These are phyloP conservation scores for Podospora sp. DNA, from an alignment of 495 filamentous ascomycete species.

Conservation along the genomic window DNA sequence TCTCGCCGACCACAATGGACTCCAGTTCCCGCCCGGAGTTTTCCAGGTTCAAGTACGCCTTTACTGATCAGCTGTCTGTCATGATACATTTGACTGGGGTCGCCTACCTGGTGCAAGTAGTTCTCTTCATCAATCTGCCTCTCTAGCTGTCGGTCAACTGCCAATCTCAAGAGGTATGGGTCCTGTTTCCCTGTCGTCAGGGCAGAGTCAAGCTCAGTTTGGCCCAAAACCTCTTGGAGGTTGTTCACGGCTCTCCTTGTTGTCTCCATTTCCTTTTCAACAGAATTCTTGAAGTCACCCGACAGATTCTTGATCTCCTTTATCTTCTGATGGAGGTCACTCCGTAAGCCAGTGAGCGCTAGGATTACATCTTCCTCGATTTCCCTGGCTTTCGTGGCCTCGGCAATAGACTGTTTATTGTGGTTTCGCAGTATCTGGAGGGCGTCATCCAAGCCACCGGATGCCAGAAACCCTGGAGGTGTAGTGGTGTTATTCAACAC, in stretches of 20 bases:
- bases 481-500: conserved; percentile 77
- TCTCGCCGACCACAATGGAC: conserved; percentile 92
- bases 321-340: conserved; percentile 90
- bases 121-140: conserved; percentile 96
- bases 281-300: conserved; percentile 90
- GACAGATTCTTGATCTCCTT: conserved; percentile 95
- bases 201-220: conserved; percentile 74
- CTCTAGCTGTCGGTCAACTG: conserved; percentile 85
- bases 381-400: conserved; percentile 86
- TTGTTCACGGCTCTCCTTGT: conserved; percentile 72
- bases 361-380: conserved; percentile 90
- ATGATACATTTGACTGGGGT: conserved; percentile 22
- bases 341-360: conserved; percentile 80
- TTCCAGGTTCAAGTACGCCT: conserved; percentile 96
- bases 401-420: conserved; percentile 77
- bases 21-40: conserved; percentile 92
- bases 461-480: conserved; percentile 70
- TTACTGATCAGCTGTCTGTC: neutral
- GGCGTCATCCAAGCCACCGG: conserved; percentile 84
- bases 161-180: conserved; percentile 82
- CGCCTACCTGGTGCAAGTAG: conserved; percentile 80
- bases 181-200: conserved; percentile 81
- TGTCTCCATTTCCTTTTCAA: conserved; percentile 75
- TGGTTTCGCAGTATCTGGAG: conserved; percentile 77
- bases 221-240: conserved; percentile 77